Percentiles rank a stretch among this genome's conserved stretches.
These are phyloP conservation scores for Fusarium mundagurra DNA, from an alignment of 2,329 filamentous ascomycete species.

Conservation along the genomic window DNA sequence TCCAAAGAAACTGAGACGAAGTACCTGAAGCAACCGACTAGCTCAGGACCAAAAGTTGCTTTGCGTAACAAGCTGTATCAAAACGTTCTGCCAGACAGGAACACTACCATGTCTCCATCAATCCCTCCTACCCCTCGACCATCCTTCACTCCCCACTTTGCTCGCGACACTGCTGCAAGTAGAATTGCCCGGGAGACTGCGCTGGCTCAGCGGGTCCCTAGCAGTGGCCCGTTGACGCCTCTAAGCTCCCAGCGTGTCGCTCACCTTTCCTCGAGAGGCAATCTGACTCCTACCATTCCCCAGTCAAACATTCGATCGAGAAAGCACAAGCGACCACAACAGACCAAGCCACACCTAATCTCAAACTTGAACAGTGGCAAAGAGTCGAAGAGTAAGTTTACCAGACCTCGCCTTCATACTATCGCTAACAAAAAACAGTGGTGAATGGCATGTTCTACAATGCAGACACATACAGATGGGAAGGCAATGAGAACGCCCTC, in stretches of 20 bases:
- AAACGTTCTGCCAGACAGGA: conserved; percentile 64
- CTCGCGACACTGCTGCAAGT: conserved; percentile 72
- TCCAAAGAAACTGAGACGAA: conserved; percentile 83
- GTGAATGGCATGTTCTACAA: conserved; percentile 98
- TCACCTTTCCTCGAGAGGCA: conserved; percentile 61
- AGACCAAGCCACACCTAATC: conserved; percentile 86
- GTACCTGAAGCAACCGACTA: conserved; percentile 82
- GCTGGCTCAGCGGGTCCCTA: conserved; percentile 67
- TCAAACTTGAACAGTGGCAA: conserved; percentile 80
- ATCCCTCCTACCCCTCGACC: conserved; percentile 65
- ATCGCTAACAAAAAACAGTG: conserved; percentile 60
- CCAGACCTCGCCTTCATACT: not conserved
- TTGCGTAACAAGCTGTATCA: conserved; percentile 67
- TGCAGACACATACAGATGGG: conserved; percentile 86
- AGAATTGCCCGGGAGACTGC: conserved; percentile 71
- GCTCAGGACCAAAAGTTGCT: conserved; percentile 72
- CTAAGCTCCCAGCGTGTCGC: conserved; percentile 65
- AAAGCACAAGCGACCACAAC: conserved; percentile 68
- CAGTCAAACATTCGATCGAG: conserved; percentile 60
- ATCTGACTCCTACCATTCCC: conserved; percentile 54
- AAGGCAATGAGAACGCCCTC: conserved; percentile 92
- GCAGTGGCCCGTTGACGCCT: conserved; percentile 62
- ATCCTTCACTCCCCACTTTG: conserved; percentile 69
- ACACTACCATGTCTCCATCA: conserved; percentile 61
- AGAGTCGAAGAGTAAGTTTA: conserved; percentile 78